phyloP scores from a whole-genome alignment of 2,329 filamentous ascomycete species.

The Leptographium flavum region DNA sequence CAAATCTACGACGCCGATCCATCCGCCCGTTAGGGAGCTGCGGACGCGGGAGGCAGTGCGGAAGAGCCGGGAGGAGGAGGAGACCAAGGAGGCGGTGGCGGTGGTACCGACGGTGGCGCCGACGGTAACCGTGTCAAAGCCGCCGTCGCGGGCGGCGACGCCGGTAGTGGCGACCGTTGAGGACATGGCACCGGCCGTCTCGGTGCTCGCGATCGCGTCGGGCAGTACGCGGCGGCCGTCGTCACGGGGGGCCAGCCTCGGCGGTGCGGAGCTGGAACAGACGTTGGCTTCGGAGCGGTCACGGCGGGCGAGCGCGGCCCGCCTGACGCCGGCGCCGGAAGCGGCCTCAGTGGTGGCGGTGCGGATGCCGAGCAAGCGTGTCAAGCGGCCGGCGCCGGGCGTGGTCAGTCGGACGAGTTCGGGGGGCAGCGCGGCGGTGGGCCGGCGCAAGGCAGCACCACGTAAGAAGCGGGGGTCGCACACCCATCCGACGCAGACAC shows the following conservation, averaged over 20 bases:
- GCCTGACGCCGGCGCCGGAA: slow-evolving; percentile 37
- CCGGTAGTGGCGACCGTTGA: not conserved
- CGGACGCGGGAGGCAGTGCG: slow-evolving; percentile 17
- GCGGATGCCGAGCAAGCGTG: slow-evolving; percentile 38
- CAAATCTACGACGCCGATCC: slow-evolving; percentile 21
- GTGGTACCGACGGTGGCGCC: not conserved
- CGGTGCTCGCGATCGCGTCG: not conserved
- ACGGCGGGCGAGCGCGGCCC: slow-evolving; percentile 40
- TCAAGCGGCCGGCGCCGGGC: slow-evolving; percentile 58
- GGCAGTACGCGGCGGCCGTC: slow-evolving; percentile 11
- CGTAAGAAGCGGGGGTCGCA: slow-evolving; percentile 42
- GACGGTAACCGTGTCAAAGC: too few species aligned
- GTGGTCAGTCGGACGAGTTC: slow-evolving; percentile 50
- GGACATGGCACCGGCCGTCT: not conserved
- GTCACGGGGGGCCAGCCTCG: slow-evolving; percentile 15
- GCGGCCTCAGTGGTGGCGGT: too few species aligned
- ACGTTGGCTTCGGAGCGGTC: slow-evolving; percentile 37
- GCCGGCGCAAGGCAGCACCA: slow-evolving; percentile 55
- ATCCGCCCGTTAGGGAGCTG: slow-evolving; percentile 20
- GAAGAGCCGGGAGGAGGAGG: slow-evolving; percentile 5
- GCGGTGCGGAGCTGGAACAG: slow-evolving; percentile 31
- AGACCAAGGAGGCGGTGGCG: not conserved
- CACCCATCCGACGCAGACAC: slow-evolving; percentile 15
- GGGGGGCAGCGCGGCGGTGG: slow-evolving; percentile 52
- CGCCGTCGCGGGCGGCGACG: slow-evolving; percentile 6